Base-by-base conservation (phyloP, 306 rosid genomes). In the Canavalia ensiformis region DNA sequence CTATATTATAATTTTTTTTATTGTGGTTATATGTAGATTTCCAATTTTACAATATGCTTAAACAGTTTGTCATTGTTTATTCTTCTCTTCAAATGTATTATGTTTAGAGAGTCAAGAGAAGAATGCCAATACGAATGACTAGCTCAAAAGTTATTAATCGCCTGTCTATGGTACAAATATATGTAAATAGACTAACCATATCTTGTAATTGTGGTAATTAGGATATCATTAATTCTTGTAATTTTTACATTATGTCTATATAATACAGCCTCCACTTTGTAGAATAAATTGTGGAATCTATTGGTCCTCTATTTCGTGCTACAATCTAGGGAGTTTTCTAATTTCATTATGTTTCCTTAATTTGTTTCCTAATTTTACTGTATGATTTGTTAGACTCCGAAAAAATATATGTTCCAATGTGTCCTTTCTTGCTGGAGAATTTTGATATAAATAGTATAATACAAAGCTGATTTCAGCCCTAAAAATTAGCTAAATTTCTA, bases 21-120 rank as follows among this genome's bases (percentile, higher is more conserved):
- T 69, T n/a, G 75, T 78, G 62, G 44, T 52, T 74, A 11, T 12
- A 35, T 77, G 33, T 70, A 18, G 54, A 63, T 51, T 75, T 80
- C 76, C 42, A 65, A 49, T 66, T 33, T 75, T 54, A 64, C 47
- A 37, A 58, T 66, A 55, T 76, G 12, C 76, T 45, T 73, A 70
- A 62, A 57, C 31, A 33, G 34, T 8, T 42, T 37, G 35, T 56
- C 44, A 5, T 29, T 76, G 10, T 76, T 73, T 67, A 42, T 66
- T 31, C 30, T 68, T 77, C 65, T 68, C 47, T 60, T 59, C 50
- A 49, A 37, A 51, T 49, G 7, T 72, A 66, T 70, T 60, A 42
- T 37, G 29, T 34, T 82, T 18, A 55, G 55, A 30, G 44, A 78
- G 70, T 30, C 0, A 46, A 13, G 37, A 55, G 12, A 34, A 37